phyloP scores from a whole-genome alignment of 805 yeast genomes.

The Starmerella davenportii region DNA sequence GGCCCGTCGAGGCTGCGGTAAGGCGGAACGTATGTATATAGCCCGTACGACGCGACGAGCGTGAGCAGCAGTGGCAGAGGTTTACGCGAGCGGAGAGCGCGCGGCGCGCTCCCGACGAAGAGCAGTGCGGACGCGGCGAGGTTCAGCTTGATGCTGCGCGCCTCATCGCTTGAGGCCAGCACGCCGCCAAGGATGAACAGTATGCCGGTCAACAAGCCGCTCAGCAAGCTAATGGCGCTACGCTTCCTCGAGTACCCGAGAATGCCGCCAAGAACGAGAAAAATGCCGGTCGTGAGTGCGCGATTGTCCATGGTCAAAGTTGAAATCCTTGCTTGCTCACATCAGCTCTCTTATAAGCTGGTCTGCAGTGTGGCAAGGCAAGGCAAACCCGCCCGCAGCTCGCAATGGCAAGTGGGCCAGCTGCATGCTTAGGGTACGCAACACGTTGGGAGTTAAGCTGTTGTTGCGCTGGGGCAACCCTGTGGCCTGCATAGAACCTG shows the following conservation, averaged over 20 bases:
- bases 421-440: too few species aligned
- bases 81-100: slow-evolving; percentile 46
- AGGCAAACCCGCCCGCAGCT: too few species aligned
- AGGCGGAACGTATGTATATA: slow-evolving; percentile 53
- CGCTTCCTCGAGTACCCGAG: slow-evolving; percentile 52
- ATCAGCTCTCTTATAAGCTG: too few species aligned
- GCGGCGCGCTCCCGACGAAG: slow-evolving; percentile 51
- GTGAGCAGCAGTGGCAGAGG: slow-evolving; percentile 59
- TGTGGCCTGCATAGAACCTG: too few species aligned
- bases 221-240: slow-evolving; percentile 63
- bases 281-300: slow-evolving; percentile 50
- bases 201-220: slow-evolving; percentile 36
- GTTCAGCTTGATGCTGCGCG: slow-evolving; percentile 68
- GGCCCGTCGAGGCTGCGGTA: neutral
- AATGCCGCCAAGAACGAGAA: slow-evolving; percentile 51
- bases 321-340: too few species aligned
- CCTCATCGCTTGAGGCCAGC: slow-evolving; percentile 50
- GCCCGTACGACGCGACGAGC: slow-evolving; percentile 42
- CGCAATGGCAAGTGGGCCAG: too few species aligned
- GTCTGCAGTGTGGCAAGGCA: too few species aligned
- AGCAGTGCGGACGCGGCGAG: slow-evolving; percentile 51
- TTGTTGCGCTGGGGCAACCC: too few species aligned
- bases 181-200: slow-evolving; percentile 34
- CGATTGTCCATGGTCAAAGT: slow-evolving; percentile 67
- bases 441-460: too few species aligned